Evolutionary conservation across 2,329 filamentous ascomycete species (phyloP).

Genomic region (Fusarium foetens): DNA sequence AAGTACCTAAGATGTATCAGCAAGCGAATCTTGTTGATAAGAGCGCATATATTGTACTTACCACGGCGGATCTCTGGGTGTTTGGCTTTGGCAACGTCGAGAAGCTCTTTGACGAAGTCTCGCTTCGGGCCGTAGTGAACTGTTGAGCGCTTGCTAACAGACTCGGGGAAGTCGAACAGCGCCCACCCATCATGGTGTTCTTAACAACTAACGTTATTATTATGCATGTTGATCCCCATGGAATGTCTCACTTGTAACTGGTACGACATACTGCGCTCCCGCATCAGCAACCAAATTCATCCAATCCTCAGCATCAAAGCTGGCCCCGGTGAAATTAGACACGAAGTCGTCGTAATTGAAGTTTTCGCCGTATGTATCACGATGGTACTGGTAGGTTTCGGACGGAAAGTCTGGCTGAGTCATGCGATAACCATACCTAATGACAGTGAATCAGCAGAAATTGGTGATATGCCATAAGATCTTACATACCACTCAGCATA

Average conservation of each 20-base stretch:
- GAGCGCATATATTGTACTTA: accelerated
- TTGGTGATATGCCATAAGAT: accelerated
- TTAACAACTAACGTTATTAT: not conserved
- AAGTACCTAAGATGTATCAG: not conserved
- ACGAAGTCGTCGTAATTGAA: not conserved
- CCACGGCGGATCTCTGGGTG: not conserved
- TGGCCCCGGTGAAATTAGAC: not conserved
- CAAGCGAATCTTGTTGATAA: accelerated
- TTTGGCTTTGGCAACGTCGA: not conserved
- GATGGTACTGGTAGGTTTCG: not conserved
- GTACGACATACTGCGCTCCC: not conserved
- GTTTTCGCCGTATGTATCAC: not conserved
- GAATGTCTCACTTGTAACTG: not conserved
- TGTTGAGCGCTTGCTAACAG: not conserved
- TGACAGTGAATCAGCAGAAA: accelerated
- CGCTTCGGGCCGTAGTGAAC: not conserved
- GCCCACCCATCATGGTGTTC: not conserved
- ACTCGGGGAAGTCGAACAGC: not conserved
- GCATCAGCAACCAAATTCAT: not conserved
- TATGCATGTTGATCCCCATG: accelerated
- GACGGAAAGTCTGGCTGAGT: not conserved
- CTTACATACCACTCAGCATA: not conserved
- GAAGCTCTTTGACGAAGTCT: not conserved
- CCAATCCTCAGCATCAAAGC: not conserved
- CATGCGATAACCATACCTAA: not conserved